A percentile compares a stretch with the other conserved stretches of the same genome.
Evolutionary conservation across 1,284 basidiomycete species (phyloP).

Genomic region (Abortiporus biennis): DNA sequence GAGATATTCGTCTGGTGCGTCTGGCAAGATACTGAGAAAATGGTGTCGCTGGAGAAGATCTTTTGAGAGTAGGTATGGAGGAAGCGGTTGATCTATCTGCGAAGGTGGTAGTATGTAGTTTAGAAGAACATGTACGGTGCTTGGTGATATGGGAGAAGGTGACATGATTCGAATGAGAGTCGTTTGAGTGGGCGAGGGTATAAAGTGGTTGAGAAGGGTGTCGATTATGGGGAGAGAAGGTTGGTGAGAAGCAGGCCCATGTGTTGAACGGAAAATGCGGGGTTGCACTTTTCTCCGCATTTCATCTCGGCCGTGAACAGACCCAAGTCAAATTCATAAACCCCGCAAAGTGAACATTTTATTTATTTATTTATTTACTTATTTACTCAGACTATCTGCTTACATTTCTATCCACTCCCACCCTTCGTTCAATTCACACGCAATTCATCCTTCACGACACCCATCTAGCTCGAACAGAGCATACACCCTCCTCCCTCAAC

Average conservation of each 20-base stretch:
- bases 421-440: background rate
- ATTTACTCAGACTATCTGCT: too few relatives aligned
- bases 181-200: background rate
- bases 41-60: conserved; percentile 59
- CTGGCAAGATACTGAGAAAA: conserved; percentile 49
- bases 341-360: too few relatives aligned
- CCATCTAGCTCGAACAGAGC: conserved; percentile 2
- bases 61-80: conserved; percentile 53
- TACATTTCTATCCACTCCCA: conserved; percentile 5
- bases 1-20: conserved; percentile 50
- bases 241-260: background rate
- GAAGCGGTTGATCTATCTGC: conserved; percentile 41
- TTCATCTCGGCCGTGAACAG: conserved; percentile 1
- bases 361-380: too few relatives aligned
- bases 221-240: conserved; percentile 3
- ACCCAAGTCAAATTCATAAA: conserved; percentile 8
- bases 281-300: conserved; percentile 1
- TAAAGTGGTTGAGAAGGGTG: conserved; percentile 8
- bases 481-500: background rate
- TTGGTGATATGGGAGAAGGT: conserved; percentile 31
- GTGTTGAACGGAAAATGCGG: conserved; percentile 7
- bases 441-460: conserved; percentile 1
- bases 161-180: conserved; percentile 20
- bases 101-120: conserved; percentile 53
- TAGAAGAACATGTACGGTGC: conserved; percentile 41